Evolutionary conservation across 2,329 filamentous ascomycete genomes (phyloP).

Genomic region (Fusarium secorum): DNA sequence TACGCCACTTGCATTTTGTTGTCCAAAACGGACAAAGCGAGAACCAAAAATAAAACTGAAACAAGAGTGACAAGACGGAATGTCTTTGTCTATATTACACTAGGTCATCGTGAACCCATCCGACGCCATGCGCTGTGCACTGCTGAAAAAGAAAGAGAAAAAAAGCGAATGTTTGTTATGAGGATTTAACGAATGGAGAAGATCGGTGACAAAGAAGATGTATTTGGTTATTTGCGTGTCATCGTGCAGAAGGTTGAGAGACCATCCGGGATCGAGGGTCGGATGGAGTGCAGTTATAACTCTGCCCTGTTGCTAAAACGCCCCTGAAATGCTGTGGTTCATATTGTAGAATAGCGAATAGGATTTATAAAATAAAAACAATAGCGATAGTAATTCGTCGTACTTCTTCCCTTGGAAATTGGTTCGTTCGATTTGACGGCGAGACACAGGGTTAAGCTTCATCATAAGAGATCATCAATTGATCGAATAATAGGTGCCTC

Average conservation of each 20-base stretch:
- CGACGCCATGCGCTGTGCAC: constrained; percentile 41
- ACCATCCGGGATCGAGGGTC: constrained; percentile 17
- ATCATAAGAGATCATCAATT: constrained; percentile 78
- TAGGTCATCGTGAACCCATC: constrained; percentile 35
- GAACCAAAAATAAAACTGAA: constrained; percentile 32
- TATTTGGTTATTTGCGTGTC: constrained; percentile 36
- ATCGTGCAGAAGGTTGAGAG: constrained; percentile 30
- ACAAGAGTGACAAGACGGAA: constrained; percentile 27
- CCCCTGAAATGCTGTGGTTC: constrained; percentile 32
- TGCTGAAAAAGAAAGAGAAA: constrained; percentile 27
- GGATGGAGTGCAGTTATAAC: constrained; percentile 10
- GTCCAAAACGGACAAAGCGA: constrained; percentile 35
- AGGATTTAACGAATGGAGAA: constrained; percentile 28
- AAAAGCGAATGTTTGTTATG: constrained; percentile 34
- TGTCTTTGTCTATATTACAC: constrained; percentile 43
- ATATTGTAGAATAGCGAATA: constrained; percentile 26
- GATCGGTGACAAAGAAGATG: constrained; percentile 35
- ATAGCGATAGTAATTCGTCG: constrained; percentile 15
- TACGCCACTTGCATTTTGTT: constrained; percentile 38
- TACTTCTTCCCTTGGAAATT: constrained; percentile 1
- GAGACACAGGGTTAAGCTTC: neutral
- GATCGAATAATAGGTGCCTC: constrained; percentile 79
- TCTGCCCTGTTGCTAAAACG: constrained; percentile 28
- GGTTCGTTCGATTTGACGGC: neutral
- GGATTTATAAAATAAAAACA: constrained; percentile 8